Percentiles rank a stretch among this genome's conserved stretches.
phyloP scores from a whole-genome alignment of 257 asterid species.

The Solanum paucissectum region DNA sequence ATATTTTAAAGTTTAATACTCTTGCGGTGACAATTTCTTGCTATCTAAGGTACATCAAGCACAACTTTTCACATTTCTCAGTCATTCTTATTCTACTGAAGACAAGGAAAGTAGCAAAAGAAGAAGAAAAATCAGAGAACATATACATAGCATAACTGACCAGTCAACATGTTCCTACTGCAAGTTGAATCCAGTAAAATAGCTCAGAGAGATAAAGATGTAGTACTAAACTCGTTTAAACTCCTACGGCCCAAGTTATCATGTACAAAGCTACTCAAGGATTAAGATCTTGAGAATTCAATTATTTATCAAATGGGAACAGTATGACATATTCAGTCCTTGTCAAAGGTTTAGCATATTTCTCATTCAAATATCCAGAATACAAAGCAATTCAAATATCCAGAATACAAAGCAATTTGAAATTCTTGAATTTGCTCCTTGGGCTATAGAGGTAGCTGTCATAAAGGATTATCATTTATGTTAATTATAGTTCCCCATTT shows the following conservation, averaged over 20 bases:
- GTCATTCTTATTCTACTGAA: not conserved
- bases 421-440: not conserved
- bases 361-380: not conserved
- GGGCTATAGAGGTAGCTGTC: not conserved
- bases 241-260: not conserved
- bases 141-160: not conserved
- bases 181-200: not conserved
- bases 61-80: not conserved
- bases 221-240: not conserved
- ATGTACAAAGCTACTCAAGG: not conserved
- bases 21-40: not conserved
- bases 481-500: not conserved
- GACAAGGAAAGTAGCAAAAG: not conserved
- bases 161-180: not conserved
- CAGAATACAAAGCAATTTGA: not conserved
- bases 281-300: not conserved
- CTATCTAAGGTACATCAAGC: not conserved
- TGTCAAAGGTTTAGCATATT: not conserved
- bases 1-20: not conserved
- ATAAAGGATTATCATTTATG: not conserved
- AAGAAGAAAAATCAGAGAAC: not conserved
- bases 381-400: not conserved
- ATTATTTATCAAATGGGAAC: not conserved
- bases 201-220: not conserved
- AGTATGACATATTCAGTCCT: not conserved